Conservation (phyloP, 2,329 filamentous ascomycete genomes). For the Cladorrhinum sp. region DNA sequence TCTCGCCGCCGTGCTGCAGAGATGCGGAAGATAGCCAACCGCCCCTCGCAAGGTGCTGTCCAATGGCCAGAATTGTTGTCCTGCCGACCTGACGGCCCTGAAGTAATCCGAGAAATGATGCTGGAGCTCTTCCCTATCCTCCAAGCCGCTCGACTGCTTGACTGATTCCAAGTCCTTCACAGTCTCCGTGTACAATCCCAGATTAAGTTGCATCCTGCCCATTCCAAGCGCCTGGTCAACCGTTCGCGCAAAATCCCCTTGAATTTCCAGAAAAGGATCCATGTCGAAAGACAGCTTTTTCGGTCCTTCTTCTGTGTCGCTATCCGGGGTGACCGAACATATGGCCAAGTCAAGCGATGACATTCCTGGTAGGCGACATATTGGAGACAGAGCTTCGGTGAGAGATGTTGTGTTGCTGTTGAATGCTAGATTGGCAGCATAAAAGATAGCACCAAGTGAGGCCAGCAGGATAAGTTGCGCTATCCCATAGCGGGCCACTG, state of each 20-base stretch:
- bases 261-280: constrained; percentile 69
- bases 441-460: constrained; percentile 58
- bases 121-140: background rate
- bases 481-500: constrained; percentile 61
- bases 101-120: constrained; percentile 55
- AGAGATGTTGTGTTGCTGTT: constrained; percentile 62
- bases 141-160: background rate
- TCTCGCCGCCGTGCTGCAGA: constrained; percentile 71
- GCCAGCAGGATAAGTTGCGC: constrained; percentile 61
- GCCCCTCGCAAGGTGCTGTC: constrained; percentile 72
- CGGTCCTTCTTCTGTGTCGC: constrained; percentile 17
- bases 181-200: constrained; percentile 72
- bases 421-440: constrained; percentile 55
- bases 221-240: constrained; percentile 64
- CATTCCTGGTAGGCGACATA: constrained; percentile 67
- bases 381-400: constrained; percentile 59
- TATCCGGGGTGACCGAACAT: constrained; percentile 41
- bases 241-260: constrained; percentile 73
- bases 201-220: constrained; percentile 68
- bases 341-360: constrained; percentile 62
- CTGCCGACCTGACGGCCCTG: constrained; percentile 61
- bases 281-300: constrained; percentile 56
- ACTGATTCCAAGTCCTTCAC: constrained; percentile 40
- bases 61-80: constrained; percentile 67
- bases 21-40: constrained; percentile 70